Evolutionary conservation across 306 rosid genomes (phyloP), one percentile per base, ranked within the genome.

Genomic region (Astragalus membranaceus): DNA sequence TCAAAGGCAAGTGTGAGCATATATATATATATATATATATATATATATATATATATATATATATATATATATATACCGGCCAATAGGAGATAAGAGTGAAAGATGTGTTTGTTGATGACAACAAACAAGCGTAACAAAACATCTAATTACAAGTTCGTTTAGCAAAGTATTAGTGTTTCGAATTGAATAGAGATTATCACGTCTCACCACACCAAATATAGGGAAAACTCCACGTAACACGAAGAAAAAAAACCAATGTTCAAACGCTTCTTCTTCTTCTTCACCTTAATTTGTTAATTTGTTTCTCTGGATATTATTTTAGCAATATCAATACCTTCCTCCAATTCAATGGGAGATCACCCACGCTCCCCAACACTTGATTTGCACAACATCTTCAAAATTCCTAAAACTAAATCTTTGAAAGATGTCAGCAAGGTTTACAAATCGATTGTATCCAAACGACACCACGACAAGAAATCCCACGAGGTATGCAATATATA

Each of bases 381-480:
- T 79, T 66, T 85, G 58, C 74, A 81, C 70, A 42, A 55, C 49
- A 37, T 89, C 76, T 81, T 87, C 26, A 82, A 87, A 55, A 78
- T 89, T 16, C 70, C 89, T 15, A 85, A 77, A 49, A 70, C 33
- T 35, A 61, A 70, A 44, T 66, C 92, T 3, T 58, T 89, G 33
- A 88, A 85, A 81, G 88, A 86, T 7, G 67, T 92, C 7, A 58
- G 88, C 86, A 89, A 81, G 73, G 93, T 66, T 55, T 83, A 39
- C 74, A 83, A 79, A 83, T 75, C 67, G 11, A 15, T 82, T 30
- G 69, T 83, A 6, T 53, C 69, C 47, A 75, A 56, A 62, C 7
- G 36, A 4, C 50, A 33, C 8, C 72, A 62, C 16, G 56, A 82
- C 41, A 82, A 78, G 80, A 64, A 56, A 69, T 13, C 2, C 44